Base-by-base conservation (phyloP, 805 yeast genomes). In the Starmerella floricola region DNA sequence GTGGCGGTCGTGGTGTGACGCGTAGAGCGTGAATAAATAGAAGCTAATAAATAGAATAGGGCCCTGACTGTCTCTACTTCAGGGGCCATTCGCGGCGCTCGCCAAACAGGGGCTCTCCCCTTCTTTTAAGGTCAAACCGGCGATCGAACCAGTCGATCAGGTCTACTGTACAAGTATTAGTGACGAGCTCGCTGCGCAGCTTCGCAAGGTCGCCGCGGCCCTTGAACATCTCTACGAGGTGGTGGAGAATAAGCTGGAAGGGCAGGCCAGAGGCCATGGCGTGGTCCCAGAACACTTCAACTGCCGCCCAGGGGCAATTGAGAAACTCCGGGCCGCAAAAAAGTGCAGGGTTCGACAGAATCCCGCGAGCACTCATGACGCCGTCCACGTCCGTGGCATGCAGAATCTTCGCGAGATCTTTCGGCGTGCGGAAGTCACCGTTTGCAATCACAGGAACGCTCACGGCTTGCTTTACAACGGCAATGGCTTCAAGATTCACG, bases 341-440 rank as follows among this genome's bases (percentile, higher is more conserved):
- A 50, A 91, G 55, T 0, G 87, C 94, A 0, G 98, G 98, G 58
- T 91, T 91, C 23, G 73, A 66, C 38, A 91, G 63, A 2, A 84
- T 66, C 0, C 98, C 98, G 47, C 98, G 65, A 1, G 83, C 98
- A 2, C 96, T 79, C 98, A 91, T 91, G 6, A 91, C 81, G 6
- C 97, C 98, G 57, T 84, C 91, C 31, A 76, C 85, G 1, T 80
- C 79, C 0, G 97, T 86, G 39, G 58, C 58, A 11, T 71, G 63
- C 0, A 74, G 73, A 21, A 88, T 87, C 16, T 59, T 56, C 33
- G 64, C 54, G n/a, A 81, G 78, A 57, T 85, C 95, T 15, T 67
- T 63, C 19, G 76, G 62, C 0, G 71, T 57, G 55, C 80, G 80
- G 55, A 94, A 87, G 61, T 91, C 97, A n/a, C 98, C 98, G 56